These are phyloP conservation scores for Ophiostoma australiae DNA, from an alignment of 2,329 filamentous ascomycete species.

Conservation along the genomic window DNA sequence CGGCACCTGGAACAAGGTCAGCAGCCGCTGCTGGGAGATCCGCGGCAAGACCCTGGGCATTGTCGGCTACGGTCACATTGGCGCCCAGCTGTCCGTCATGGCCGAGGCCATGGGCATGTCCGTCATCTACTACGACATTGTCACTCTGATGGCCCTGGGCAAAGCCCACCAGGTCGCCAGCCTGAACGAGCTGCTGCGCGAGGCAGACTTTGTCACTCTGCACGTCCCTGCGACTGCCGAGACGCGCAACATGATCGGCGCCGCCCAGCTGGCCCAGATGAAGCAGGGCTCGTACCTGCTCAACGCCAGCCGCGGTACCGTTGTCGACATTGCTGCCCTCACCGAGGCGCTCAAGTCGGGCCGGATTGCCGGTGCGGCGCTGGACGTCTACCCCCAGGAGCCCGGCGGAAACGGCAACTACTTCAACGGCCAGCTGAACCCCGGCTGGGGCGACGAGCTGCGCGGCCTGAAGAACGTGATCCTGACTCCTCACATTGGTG, in stretches of 20 bases:
- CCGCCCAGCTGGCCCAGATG: slow-evolving; percentile 76
- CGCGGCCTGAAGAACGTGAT: slow-evolving; percentile 85
- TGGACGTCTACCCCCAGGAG: slow-evolving; percentile 94
- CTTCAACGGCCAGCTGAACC: slow-evolving; percentile 78
- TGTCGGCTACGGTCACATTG: slow-evolving; percentile 95
- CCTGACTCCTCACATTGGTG: slow-evolving; percentile 92
- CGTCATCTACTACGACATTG: slow-evolving; percentile 93
- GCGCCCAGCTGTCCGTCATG: slow-evolving; percentile 88
- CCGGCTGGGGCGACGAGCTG: slow-evolving; percentile 74
- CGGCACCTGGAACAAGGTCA: slow-evolving; percentile 97
- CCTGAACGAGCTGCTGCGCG: slow-evolving; percentile 67
- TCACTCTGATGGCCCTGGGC: slow-evolving; percentile 91
- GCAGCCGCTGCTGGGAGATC: slow-evolving; percentile 94
- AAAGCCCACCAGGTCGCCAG: slow-evolving; percentile 77
- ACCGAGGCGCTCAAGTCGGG: slow-evolving; percentile 81
- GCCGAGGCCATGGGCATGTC: slow-evolving; percentile 97
- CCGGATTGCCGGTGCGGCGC: slow-evolving; percentile 86
- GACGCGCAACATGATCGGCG: slow-evolving; percentile 88
- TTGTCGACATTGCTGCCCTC: slow-evolving; percentile 89
- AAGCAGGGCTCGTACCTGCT: slow-evolving; percentile 89
- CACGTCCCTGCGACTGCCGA: slow-evolving; percentile 93
- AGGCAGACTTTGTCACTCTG: slow-evolving; percentile 87
- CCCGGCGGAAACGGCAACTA: slow-evolving; percentile 92
- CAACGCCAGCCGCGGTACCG: slow-evolving; percentile 89
- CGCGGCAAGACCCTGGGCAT: slow-evolving; percentile 96